Evolutionary conservation across 2,329 filamentous ascomycete genomes (phyloP).

Genomic region (Penicillium oxalicum): DNA sequence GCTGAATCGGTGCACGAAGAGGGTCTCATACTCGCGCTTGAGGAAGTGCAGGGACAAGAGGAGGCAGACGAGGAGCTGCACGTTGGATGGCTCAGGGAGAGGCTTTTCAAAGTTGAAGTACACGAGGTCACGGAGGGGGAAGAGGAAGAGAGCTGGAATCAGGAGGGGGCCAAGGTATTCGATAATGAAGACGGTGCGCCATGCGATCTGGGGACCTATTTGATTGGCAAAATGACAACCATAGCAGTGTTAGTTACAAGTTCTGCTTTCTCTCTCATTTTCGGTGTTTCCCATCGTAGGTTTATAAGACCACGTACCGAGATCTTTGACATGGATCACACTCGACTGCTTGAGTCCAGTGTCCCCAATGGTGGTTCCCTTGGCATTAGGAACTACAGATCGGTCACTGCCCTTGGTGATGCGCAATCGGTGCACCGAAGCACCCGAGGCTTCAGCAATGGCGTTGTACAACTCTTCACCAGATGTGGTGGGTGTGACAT

Average conservation of each 20-base stretch:
- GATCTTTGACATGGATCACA: conserved; percentile 79
- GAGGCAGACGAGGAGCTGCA: conserved; percentile 66
- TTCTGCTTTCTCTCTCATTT: background rate
- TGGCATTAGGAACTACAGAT: conserved; percentile 49
- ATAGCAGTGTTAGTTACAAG: conserved; percentile 15
- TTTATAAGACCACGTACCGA: conserved; percentile 55
- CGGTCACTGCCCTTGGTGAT: conserved; percentile 62
- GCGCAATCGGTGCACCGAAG: conserved; percentile 55
- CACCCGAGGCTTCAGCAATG: conserved; percentile 50
- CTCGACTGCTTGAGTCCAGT: conserved; percentile 55
- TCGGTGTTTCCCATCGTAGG: background rate
- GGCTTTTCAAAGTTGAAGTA: conserved; percentile 51
- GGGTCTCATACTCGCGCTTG: conserved; percentile 91
- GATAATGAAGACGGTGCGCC: conserved; percentile 89
- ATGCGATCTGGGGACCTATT: conserved; percentile 80
- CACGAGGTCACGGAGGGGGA: conserved; percentile 64
- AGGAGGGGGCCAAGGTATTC: conserved; percentile 91
- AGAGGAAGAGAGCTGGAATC: conserved; percentile 71
- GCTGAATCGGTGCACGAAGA: conserved; percentile 93
- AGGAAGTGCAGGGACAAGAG: conserved; percentile 78
- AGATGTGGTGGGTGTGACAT: conserved; percentile 47
- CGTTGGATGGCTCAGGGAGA: conserved; percentile 51
- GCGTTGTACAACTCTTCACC: conserved; percentile 52
- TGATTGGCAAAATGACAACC: background rate
- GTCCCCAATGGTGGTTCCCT: conserved; percentile 47